These are phyloP conservation scores for Ricinus communis DNA, from an alignment of 345 rosid genomes.

Conservation along the genomic window DNA sequence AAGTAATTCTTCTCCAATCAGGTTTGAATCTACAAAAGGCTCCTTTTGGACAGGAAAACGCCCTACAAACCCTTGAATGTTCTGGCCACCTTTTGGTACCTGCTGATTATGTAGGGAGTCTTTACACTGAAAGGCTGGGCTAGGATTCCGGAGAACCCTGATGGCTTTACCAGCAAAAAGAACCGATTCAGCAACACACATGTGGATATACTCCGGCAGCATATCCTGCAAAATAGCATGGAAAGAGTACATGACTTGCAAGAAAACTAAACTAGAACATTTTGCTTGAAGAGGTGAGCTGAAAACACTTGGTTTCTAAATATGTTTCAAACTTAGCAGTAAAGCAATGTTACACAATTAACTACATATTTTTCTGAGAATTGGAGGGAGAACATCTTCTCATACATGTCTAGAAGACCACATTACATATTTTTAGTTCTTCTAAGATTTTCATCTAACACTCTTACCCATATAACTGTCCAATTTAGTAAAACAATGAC, in stretches of 20 bases:
- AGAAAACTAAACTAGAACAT: conserved; percentile 2
- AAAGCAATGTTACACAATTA: not conserved
- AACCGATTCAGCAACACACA: conserved; percentile 89
- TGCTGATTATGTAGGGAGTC: conserved; percentile 53
- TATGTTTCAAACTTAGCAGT: not conserved
- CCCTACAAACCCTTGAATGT: conserved; percentile 55
- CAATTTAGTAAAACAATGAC: not conserved
- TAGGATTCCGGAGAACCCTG: conserved; percentile 90
- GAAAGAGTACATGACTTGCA: conserved; percentile 15
- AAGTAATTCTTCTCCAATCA: conserved; percentile 72
- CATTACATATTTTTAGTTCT: no score
- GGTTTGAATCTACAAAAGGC: conserved; percentile 44
- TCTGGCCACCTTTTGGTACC: conserved; percentile 48
- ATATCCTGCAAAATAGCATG: conserved; percentile 68
- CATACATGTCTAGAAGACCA: no score
- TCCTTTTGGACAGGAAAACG: conserved; percentile 54
- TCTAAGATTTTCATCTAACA: no score
- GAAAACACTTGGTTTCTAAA: not conserved
- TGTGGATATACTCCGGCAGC: conserved; percentile 86
- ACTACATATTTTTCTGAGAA: no score
- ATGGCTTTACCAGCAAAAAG: conserved; percentile 98
- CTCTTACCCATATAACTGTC: not conserved
- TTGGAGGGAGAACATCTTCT: no score
- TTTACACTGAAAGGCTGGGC: conserved; percentile 65
- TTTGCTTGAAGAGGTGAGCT: not conserved